Conservation (phyloP, 495 filamentous ascomycete species). For the Podospora australis region DNA sequence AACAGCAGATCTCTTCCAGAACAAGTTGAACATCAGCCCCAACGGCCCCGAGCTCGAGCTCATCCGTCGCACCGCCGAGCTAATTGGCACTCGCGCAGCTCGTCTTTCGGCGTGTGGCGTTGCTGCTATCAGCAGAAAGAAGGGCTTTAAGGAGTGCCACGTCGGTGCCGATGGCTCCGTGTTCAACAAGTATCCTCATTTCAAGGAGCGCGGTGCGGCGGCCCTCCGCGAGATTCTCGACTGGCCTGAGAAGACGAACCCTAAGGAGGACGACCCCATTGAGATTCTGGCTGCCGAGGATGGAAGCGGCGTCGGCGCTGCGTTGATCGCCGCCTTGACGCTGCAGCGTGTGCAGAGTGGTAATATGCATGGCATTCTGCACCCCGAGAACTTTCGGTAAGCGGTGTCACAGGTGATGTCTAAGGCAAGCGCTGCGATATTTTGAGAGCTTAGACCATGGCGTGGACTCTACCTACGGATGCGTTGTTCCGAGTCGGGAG, state of each 20-base stretch:
- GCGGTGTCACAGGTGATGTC: not conserved
- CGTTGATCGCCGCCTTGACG: slow-evolving; percentile 88
- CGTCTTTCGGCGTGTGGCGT: slow-evolving; percentile 90
- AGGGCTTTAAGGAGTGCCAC: slow-evolving; percentile 78
- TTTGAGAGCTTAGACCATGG: too few species aligned
- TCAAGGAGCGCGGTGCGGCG: slow-evolving; percentile 82
- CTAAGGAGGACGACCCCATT: slow-evolving; percentile 71
- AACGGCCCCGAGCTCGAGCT: slow-evolving; percentile 76
- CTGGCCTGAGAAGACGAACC: slow-evolving; percentile 62
- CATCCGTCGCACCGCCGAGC: slow-evolving; percentile 76
- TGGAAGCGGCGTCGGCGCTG: slow-evolving; percentile 92
- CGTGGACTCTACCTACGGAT: too few species aligned
- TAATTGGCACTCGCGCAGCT: slow-evolving; percentile 91
- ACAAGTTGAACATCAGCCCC: slow-evolving; percentile 60
- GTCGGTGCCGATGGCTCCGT: slow-evolving; percentile 94
- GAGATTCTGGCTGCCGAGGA: slow-evolving; percentile 85
- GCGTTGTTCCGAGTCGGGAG: too few species aligned
- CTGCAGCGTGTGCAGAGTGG: slow-evolving; percentile 76
- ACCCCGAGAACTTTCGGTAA: slow-evolving; percentile 55
- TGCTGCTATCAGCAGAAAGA: slow-evolving; percentile 93
- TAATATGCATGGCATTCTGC: slow-evolving; percentile 69
- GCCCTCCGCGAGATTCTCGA: slow-evolving; percentile 91
- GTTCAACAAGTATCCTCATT: slow-evolving; percentile 98
- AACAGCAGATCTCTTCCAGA: slow-evolving; percentile 70
- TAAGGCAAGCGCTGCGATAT: not conserved